phyloP scores from a whole-genome alignment of 116 monocot genomes.

The Trichopus zeylanicus region DNA sequence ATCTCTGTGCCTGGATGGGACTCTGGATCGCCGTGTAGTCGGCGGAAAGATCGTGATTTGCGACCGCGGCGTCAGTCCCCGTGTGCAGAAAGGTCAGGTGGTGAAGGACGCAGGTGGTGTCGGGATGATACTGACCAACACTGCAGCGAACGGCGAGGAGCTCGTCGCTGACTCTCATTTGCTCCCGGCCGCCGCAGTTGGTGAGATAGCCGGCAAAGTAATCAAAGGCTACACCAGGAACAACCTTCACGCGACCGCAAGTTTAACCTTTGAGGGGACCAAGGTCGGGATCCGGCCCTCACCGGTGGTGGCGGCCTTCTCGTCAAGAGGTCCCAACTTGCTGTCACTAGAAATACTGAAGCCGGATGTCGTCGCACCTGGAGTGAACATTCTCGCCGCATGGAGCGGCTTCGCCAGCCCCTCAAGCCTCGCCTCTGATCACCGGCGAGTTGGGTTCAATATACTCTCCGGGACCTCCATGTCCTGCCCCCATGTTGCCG shows the following conservation, averaged over 20 bases:
- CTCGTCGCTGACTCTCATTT: conserved; percentile 83
- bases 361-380: conserved; percentile 79
- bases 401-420: conserved; percentile 64
- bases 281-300: conserved; percentile 71
- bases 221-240: conserved; percentile 36
- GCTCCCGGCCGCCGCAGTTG: conserved; percentile 52
- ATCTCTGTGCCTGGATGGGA: conserved; percentile 65
- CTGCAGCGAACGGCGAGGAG: conserved; percentile 56
- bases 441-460: conserved; percentile 60
- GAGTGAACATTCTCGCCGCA: conserved; percentile 89
- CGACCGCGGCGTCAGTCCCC: conserved; percentile 70
- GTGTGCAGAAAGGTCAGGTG: conserved; percentile 75
- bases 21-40: conserved; percentile 47
- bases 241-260: conserved; percentile 26
- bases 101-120: conserved; percentile 75
- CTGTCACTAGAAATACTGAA: conserved; percentile 68
- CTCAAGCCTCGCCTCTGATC: conserved; percentile 43
- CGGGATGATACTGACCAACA: conserved; percentile 81
- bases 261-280: conserved; percentile 56
- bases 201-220: conserved; percentile 31
- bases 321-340: conserved; percentile 73
- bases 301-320: conserved; percentile 77
- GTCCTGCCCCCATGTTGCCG: conserved; percentile 88
- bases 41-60: conserved; percentile 77
- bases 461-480: conserved; percentile 89